A percentile compares a stretch with the other conserved stretches of the same genome.
These are phyloP conservation scores for Didymella segeticola DNA, from an alignment of 2,329 filamentous ascomycete genomes.

Conservation along the genomic window DNA sequence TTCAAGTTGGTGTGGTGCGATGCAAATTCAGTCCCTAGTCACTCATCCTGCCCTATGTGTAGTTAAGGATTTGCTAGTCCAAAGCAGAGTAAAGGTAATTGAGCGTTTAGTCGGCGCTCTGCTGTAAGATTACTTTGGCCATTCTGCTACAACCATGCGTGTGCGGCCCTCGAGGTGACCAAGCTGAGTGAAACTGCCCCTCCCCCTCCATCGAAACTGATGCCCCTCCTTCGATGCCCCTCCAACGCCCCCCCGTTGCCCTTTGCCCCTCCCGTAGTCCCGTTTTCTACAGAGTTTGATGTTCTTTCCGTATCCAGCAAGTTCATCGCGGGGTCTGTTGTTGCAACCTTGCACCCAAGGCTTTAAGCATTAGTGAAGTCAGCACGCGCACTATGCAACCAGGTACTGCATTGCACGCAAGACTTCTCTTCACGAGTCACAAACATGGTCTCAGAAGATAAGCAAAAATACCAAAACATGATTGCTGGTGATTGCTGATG, in stretches of 20 bases:
- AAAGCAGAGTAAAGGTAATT: too few species aligned
- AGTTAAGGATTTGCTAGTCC: too few species aligned
- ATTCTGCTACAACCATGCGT: too few species aligned
- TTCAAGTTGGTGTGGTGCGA: too few species aligned
- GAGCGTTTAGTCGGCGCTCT: too few species aligned
- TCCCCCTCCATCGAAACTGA: neutral
- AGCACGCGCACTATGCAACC: neutral
- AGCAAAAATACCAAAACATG: neutral
- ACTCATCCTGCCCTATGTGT: too few species aligned
- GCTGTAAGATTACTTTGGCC: too few species aligned
- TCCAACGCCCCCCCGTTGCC: neutral
- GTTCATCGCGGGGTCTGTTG: conserved; percentile 7
- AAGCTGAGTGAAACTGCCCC: conserved; percentile 2
- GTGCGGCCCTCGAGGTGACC: neutral
- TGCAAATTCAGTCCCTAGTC: too few species aligned
- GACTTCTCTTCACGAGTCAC: too few species aligned
- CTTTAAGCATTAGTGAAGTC: neutral
- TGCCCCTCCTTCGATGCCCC: neutral
- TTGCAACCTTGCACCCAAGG: neutral
- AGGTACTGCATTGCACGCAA: neutral
- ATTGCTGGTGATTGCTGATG: neutral
- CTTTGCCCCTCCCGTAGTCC: conserved; percentile 12
- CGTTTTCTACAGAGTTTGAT: neutral
- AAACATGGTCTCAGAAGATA: too few species aligned
- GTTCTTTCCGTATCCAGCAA: conserved; percentile 2